Conservation (phyloP, 2,329 filamentous ascomycete species). For the Fusarium nelsonii region DNA sequence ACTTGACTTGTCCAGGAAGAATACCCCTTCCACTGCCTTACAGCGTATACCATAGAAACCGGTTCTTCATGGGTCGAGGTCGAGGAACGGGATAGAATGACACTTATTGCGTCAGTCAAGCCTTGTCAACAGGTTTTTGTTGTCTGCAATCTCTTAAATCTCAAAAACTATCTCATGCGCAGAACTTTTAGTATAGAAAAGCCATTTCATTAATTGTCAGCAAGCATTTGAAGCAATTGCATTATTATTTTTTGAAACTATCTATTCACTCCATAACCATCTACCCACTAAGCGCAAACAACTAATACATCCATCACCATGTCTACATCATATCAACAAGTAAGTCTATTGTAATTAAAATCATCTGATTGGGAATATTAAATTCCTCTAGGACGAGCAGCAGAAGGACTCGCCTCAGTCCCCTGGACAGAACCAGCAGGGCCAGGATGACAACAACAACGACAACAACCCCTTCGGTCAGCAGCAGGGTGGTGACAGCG, state of each 20-base stretch:
- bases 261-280: background rate
- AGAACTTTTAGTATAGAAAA: slow-evolving; percentile 13
- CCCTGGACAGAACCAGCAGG: slow-evolving; percentile 22
- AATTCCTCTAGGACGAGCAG: slow-evolving; percentile 34
- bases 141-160: slow-evolving; percentile 23
- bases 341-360: slow-evolving; percentile 20
- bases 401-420: slow-evolving; percentile 34
- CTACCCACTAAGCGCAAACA: slow-evolving; percentile 8
- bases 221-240: slow-evolving; percentile 10
- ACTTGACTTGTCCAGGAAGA: slow-evolving; percentile 20
- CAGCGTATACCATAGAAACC: slow-evolving; percentile 35
- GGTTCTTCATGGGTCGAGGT: slow-evolving; percentile 34
- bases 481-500: slow-evolving; percentile 2
- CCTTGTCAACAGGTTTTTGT: slow-evolving; percentile 40
- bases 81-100: slow-evolving; percentile 33
- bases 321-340: slow-evolving; percentile 40
- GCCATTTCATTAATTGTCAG: slow-evolving; percentile 15
- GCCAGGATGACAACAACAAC: slow-evolving; percentile 11
- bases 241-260: slow-evolving; percentile 12
- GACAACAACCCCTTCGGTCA: slow-evolving; percentile 26
- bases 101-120: slow-evolving; percentile 47
- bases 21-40: slow-evolving; percentile 16
- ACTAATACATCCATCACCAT: slow-evolving; percentile 26
- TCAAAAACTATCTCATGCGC: slow-evolving; percentile 40
- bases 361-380: slow-evolving; percentile 1